Evolutionary conservation across 2,329 filamentous ascomycete genomes (phyloP).

Genomic region (Xylariomycetidae sp.): DNA sequence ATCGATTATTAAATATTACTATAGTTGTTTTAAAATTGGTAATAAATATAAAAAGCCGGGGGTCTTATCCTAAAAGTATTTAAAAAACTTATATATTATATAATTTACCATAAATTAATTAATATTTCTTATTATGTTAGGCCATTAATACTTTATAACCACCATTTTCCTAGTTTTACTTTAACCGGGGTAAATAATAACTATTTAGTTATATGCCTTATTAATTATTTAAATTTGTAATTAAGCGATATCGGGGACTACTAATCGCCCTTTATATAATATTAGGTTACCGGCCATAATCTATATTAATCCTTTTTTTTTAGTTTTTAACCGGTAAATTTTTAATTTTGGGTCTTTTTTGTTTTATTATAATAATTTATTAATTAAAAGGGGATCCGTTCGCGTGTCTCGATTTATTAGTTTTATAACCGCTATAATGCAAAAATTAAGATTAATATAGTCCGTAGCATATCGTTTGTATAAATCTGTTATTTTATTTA

Average conservation of each 20-base stretch:
- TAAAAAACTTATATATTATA: background rate
- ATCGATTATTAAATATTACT: conserved; percentile 2
- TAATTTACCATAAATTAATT: conserved; percentile 1
- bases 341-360: background rate
- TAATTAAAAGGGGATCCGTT: background rate
- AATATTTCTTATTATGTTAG: conserved; percentile 1
- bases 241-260: background rate
- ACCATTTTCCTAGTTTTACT: background rate
- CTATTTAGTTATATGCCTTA: background rate
- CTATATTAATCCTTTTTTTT: background rate
- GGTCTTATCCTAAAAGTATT: background rate
- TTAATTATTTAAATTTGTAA: background rate
- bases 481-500: background rate
- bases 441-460: background rate
- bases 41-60: background rate
- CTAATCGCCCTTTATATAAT: background rate
- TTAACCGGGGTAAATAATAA: background rate
- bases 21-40: background rate
- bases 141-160: background rate
- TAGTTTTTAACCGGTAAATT: background rate
- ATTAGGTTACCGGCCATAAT: no score
- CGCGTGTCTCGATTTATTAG: background rate
- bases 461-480: background rate
- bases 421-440: background rate
- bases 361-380: background rate